These are phyloP conservation scores for Deinandra increscens DNA, from an alignment of 129 eudicot species.

Conservation along the genomic window DNA sequence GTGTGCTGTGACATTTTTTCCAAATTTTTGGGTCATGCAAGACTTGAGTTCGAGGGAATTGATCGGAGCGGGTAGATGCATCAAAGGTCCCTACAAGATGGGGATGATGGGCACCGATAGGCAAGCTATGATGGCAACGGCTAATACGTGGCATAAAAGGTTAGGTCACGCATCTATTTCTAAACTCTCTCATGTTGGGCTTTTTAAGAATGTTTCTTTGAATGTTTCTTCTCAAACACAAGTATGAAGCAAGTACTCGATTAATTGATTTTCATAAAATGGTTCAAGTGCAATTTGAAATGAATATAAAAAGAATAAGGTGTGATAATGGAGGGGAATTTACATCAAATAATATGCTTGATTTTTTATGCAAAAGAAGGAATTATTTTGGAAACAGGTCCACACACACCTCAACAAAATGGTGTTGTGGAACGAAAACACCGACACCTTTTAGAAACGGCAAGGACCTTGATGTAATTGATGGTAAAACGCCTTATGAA, in stretches of 20 bases:
- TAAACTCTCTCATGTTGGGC: neutral
- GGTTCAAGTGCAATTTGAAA: neutral
- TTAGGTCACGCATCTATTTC: neutral
- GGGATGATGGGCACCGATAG: too few relatives aligned
- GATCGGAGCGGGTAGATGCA: too few relatives aligned
- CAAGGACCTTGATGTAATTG: neutral
- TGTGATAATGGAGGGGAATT: neutral
- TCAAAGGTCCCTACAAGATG: too few relatives aligned
- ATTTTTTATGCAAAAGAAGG: neutral
- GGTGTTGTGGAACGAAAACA: neutral
- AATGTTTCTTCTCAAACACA: neutral
- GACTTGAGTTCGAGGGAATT: too few relatives aligned
- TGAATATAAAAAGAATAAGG: neutral
- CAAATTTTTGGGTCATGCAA: too few relatives aligned
- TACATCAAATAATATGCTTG: neutral
- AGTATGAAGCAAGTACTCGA: neutral
- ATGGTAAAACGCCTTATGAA: neutral
- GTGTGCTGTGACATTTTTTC: too few relatives aligned
- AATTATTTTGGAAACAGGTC: neutral
- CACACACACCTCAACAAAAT: neutral
- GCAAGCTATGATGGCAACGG: too few relatives aligned
- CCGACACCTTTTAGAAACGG: neutral
- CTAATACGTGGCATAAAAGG: neutral
- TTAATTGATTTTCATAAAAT: neutral
- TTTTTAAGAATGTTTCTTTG: neutral